Evolutionary conservation across 192 early-diverging fungal species (phyloP), one percentile per base, ranked within the genome.

Genomic region (Kappamyces sp.): DNA sequence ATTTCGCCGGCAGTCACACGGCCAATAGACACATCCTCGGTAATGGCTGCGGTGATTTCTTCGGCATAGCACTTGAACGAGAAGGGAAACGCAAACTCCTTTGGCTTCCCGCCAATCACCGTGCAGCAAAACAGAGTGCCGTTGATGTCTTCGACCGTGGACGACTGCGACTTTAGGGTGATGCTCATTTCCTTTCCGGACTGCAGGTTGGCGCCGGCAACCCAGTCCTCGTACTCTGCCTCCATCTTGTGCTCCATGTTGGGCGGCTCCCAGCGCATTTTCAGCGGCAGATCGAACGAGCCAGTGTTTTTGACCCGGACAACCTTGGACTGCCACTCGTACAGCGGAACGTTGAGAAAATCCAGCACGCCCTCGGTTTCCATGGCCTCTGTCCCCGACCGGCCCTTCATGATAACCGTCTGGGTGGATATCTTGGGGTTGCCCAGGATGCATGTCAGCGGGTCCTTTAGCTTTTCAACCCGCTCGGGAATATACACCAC

Each of bases 1-100:
- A 61, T 65, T 44, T 82, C 72, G 1, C 79, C 79, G 51, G 74
- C 62, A 63, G 74, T 62, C 15, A 82, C 68, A n/a, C 79, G 55
- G 8, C 79, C 79, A 23, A 82, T 70, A 3, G 70, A 70, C 2
- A 62, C 66, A 64, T 76, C 79, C 10, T 70, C 53, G 12, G 63
- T 57, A 46, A 66, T 62, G 58, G 78, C 79, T 7, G 78, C 33
- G 3, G 71, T 67, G 0, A 82, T 46, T 60, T 78, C 71, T 46
- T 78, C 66, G 23, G 61, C 69, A 43, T 79, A 82, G 33, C 66
- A 66, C 23, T 65, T 62, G 52, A 82, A 72, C n/a, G 70, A 62
- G 62, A 76, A 73, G 2, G 73, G 60, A 10, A 69, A 60, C 10
- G 15, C 9, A n/a, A 52, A 51, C 8, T 13, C 42, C 5, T 63